Evolutionary conservation across 441 rosid genomes (phyloP), one percentile per base, ranked within the genome.

Genomic region (Daphne laureola): DNA sequence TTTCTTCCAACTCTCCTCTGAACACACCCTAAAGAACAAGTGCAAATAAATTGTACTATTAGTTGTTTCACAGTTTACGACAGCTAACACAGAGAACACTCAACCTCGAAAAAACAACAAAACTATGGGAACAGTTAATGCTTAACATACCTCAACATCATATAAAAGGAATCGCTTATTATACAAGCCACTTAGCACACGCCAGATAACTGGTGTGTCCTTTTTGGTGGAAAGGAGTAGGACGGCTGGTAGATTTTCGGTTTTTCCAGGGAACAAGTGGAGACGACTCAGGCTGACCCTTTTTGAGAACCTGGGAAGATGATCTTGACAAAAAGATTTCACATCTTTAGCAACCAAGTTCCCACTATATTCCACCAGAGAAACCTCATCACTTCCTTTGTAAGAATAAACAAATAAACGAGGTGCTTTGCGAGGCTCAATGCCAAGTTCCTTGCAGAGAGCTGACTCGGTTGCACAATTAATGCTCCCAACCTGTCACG

Each of bases 201-300:
- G 94, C 96, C 94, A 88, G 54, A 84, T 88, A 8, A 74, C 71
- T 21, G 96, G 92, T 49, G 98, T 81, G 49, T 82, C 83, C 57
- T 73, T 89, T 72, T 92, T 88, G 44, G 96, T 82, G 45, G 96
- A 79, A 55, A 92, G 79, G 50, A 92, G 96, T 67, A 86, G 17
- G 59, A 86, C 84, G 69, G 69, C 74, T 11, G 88, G 92, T 26
- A 64, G 54, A 54, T 47, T 68, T 44, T 71, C 80, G 12, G 40
- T 66, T 31, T 61, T 65, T 42, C 62, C 66, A 41, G 72, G 68
- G 49, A 67, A 55, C 48, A 63, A 57, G 46, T 82, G 76, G 31
- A 77, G 58, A 17, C 57, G 23, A 31, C 75, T 69, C 58, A 77
- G 68, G 64, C 79, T 78, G 40, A 82, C 51, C 63, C 73, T 65